These are phyloP conservation scores for Microsporum ferrugineum DNA, from an alignment of 2,329 filamentous ascomycete genomes.

Conservation along the genomic window DNA sequence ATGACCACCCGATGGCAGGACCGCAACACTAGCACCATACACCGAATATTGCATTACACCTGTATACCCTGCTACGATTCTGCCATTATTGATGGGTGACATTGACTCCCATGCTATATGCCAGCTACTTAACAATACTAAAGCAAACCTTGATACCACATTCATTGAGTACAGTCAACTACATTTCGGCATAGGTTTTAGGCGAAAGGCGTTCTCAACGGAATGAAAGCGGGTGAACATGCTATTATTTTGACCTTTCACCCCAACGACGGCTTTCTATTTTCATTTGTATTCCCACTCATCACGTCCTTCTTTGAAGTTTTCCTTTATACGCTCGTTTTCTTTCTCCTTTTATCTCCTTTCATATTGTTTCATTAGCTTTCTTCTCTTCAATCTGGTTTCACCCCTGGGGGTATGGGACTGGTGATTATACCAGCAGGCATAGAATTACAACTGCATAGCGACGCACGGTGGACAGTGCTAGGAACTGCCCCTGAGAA, in stretches of 20 bases:
- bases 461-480: background rate
- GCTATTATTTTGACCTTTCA: background rate
- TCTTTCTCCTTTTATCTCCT: background rate
- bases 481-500: constrained; percentile 3
- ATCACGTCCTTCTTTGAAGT: background rate
- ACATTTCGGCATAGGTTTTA: background rate
- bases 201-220: background rate
- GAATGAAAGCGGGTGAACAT: background rate
- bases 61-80: background rate
- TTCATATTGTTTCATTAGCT: background rate
- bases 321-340: background rate
- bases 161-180: background rate
- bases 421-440: background rate
- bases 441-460: constrained; percentile 3
- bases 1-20: constrained; percentile 21
- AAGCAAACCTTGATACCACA: background rate
- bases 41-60: background rate
- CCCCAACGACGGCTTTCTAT: background rate
- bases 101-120: background rate
- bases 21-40: background rate
- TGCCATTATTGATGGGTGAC: background rate
- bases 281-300: background rate
- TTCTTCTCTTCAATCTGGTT: background rate
- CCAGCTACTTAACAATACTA: background rate
- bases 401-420: background rate